Base-by-base conservation (phyloP, 768 basidiomycete species). In the Termitomyces eurrhizus region DNA sequence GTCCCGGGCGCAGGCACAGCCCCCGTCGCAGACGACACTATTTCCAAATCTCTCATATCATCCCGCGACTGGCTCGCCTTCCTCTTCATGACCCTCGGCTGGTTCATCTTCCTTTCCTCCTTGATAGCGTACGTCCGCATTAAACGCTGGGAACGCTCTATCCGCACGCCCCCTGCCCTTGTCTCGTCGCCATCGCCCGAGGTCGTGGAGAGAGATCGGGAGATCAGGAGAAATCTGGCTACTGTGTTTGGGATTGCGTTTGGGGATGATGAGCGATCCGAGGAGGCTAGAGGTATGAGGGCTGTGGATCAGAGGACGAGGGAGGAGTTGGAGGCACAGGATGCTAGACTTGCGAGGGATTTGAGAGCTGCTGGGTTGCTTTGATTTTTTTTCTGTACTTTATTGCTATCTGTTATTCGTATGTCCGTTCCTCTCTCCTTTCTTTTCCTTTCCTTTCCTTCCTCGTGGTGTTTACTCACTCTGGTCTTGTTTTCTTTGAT, bases 21-120 rank as follows among this genome's bases (percentile, higher is more conserved):
- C 87, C 18, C 68, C 78, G 7, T 66, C 89, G 1, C 87, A 26
- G 63, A 73, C 24, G 73, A 72, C 48, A 63, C 62, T 13, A 39
- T 67, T 53, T 60, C 80, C 21, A 75, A 70, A 1, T 26, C 21
- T 12, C 29, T 49, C 2, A 64, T 83, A 3, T 72, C 83, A 1
- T 86, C 92, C 7, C 86, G 82, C 63, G 94, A 96, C 62, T 97
- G 93, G 93, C 73, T 98, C 48, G 88, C 93, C 2, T 94, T 97
- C 76, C 72, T 95, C 57, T 82, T 98, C 69, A 96, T 98, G 90
- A 92, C 89, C 1, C 66, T 95, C 49, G 95, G 93, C 13, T 97
- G 95, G 95, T 94, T 96, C 80, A 78, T 98, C 26, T 78, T 98
- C 36, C 78, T 97, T 37, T 89, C 93, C 1, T 93, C 92, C 39